These are phyloP conservation scores for Mimosa pudica DNA, from an alignment of 306 rosid genomes.

Conservation along the genomic window DNA sequence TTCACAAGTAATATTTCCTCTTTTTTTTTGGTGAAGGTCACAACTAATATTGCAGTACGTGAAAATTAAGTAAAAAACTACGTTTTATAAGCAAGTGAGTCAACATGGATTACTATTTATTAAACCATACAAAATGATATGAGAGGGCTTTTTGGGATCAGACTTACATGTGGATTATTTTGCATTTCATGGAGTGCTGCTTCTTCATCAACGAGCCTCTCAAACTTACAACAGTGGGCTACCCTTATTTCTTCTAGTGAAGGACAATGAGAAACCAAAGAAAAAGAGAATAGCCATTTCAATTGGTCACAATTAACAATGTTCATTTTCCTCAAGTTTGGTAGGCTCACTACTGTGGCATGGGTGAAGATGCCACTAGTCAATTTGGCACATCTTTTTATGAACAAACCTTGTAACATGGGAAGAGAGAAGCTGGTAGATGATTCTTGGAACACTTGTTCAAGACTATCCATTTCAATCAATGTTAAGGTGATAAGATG, in stretches of 20 bases:
- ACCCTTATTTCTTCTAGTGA: not conserved
- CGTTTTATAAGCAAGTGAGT: too few species aligned
- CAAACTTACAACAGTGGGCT: not conserved
- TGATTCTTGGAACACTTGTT: not conserved
- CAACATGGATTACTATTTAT: too few species aligned
- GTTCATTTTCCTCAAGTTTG: not conserved
- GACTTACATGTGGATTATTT: not conserved
- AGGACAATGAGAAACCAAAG: not conserved
- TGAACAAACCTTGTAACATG: not conserved
- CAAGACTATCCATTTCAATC: not conserved
- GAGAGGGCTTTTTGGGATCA: too few species aligned
- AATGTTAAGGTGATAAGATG: too few species aligned
- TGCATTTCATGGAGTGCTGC: not conserved
- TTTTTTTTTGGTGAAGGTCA: too few species aligned
- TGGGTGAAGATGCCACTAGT: too few species aligned
- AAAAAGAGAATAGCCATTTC: not conserved
- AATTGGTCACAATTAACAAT: not conserved
- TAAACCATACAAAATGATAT: too few species aligned
- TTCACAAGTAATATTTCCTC: too few species aligned
- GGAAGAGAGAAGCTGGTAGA: not conserved
- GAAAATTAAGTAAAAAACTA: too few species aligned
- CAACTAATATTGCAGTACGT: too few species aligned
- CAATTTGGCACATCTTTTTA: not conserved
- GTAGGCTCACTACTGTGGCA: not conserved
- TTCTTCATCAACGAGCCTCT: not conserved